A percentile compares a stretch with the other conserved stretches of the same genome.
Evolutionary conservation across 2,329 filamentous ascomycete genomes (phyloP).

Genomic region (Trichophaea hybrida): DNA sequence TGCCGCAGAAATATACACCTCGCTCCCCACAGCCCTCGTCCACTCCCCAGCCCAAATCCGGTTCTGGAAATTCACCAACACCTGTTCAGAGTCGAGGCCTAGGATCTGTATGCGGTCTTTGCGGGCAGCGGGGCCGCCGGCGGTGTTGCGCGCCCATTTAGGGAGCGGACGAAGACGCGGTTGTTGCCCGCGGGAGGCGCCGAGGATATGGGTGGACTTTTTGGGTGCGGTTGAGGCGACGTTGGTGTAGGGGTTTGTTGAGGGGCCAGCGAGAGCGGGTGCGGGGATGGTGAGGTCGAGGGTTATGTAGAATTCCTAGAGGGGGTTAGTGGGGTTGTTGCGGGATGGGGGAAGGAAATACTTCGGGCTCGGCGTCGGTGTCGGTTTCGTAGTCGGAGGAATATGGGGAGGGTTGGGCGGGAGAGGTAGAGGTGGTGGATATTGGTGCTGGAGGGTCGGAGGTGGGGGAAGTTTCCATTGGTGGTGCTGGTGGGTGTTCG

Average conservation of each 20-base stretch:
- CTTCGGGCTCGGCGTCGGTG: constrained; percentile 16
- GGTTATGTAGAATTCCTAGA: constrained; percentile 16
- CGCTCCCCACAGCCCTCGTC: constrained; percentile 13
- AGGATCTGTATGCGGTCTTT: constrained; percentile 14
- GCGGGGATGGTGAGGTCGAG: constrained; percentile 19
- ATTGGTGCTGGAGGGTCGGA: background rate
- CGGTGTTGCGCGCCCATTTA: constrained; percentile 2
- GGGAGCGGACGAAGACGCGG: constrained; percentile 3
- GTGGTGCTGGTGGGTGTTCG: background rate
- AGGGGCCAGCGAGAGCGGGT: constrained; percentile 12
- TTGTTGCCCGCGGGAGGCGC: constrained; percentile 10
- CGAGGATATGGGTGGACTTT: constrained; percentile 9
- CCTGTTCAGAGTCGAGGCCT: constrained; percentile 10
- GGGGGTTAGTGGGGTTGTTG: background rate
- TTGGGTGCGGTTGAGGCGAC: constrained; percentile 6
- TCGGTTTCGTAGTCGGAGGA: constrained; percentile 19
- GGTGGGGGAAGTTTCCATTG: background rate
- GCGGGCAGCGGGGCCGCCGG: constrained; percentile 1
- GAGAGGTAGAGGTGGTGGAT: too few species aligned
- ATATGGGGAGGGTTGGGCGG: background rate
- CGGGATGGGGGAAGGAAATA: background rate
- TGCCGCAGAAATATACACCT: background rate
- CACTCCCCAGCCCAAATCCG: constrained; percentile 11
- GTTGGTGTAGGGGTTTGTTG: constrained; percentile 13
- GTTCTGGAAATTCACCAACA: constrained; percentile 11